Base-by-base conservation (phyloP, 805 yeast species). In the Saccharomyces mikatae region DNA sequence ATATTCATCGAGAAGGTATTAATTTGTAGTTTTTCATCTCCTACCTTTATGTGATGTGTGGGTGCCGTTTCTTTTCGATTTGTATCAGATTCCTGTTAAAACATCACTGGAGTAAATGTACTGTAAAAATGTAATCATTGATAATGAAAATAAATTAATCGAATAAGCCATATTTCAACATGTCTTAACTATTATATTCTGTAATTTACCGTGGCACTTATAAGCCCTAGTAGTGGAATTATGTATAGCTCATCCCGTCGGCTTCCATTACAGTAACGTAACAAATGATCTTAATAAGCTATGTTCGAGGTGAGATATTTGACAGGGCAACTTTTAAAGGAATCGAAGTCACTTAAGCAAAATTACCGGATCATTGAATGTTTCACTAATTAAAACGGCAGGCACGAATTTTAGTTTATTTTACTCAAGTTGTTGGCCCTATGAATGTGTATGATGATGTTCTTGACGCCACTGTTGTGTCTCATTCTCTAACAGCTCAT, bases 361-460 rank as follows among this genome's bases (percentile, higher is more conserved):
- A 22, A 21, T 17, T 11, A 36, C 22, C 24, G 44, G 22, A 6
- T 22, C 24, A 17, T 36, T 36, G 44, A 36, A 17, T 11, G 9
- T 17, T n/a, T 6, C 24, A 17, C 24, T 36, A 1, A 3, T 21
- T 31, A n/a, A 17, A 36, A 11, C 17, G 22, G 8, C 22, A 36
- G 44, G 24, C 24, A 9, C 41, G 17, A 17, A 6, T 17, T 17
- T 6, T 9, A 3, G 8, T 6, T 46, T 24, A 9, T n/a, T 22
- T 46, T 46, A 10, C 21, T 46, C 47, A 32, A 29, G 17, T 14
- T 21, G 9, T 13, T 22, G 26, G 17, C 24, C 13, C 30, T n/a
- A 89, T 89, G 97, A 89, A 89, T 62, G 85, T 86, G 14, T 87
- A 86, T 68, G 82, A 85, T 59, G 89, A 87, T 67, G 76, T 89